phyloP scores from a whole-genome alignment of 768 basidiomycete genomes.

The Sarcomyxa edulis region DNA sequence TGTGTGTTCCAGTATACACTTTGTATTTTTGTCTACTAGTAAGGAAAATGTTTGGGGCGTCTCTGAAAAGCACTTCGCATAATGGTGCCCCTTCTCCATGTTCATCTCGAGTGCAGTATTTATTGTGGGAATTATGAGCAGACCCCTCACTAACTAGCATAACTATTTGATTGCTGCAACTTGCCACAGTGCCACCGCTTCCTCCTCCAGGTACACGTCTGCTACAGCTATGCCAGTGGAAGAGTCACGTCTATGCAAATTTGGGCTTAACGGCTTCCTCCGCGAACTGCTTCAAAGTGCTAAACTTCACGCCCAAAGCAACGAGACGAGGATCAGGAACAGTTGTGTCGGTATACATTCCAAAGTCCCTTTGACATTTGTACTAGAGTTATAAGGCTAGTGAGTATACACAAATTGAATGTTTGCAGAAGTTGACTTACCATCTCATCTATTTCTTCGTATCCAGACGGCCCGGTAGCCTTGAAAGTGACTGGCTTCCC shows the following conservation, averaged over 20 bases:
- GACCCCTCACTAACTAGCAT: too few species aligned
- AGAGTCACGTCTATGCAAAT: slow-evolving; percentile 51
- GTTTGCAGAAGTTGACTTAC: neutral
- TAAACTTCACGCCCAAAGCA: slow-evolving; percentile 12
- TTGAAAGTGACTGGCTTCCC: slow-evolving; percentile 12
- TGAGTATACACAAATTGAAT: too few species aligned
- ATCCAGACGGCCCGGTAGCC: slow-evolving; percentile 5
- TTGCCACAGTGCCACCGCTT: too few species aligned
- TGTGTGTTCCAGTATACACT: too few species aligned
- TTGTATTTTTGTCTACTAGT: too few species aligned
- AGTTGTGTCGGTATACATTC: slow-evolving; percentile 5
- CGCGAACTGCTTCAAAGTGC: slow-evolving; percentile 12
- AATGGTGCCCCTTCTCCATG: too few species aligned
- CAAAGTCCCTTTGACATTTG: slow-evolving; percentile 5
- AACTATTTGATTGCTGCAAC: too few species aligned
- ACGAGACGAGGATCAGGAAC: slow-evolving; percentile 10
- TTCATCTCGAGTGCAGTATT: too few species aligned
- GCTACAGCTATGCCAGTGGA: slow-evolving; percentile 63
- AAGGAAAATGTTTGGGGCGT: too few species aligned
- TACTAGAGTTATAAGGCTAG: slow-evolving; percentile 1
- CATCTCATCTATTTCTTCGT: slow-evolving; percentile 14
- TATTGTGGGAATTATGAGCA: too few species aligned
- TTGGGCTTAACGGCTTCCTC: slow-evolving; percentile 6
- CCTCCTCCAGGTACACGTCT: too few species aligned
- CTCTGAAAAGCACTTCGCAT: too few species aligned